Percentiles rank a stretch among this genome's conserved stretches.
These are phyloP conservation scores for Helicocarpus griseus DNA, from an alignment of 2,329 filamentous ascomycete species.

Conservation along the genomic window DNA sequence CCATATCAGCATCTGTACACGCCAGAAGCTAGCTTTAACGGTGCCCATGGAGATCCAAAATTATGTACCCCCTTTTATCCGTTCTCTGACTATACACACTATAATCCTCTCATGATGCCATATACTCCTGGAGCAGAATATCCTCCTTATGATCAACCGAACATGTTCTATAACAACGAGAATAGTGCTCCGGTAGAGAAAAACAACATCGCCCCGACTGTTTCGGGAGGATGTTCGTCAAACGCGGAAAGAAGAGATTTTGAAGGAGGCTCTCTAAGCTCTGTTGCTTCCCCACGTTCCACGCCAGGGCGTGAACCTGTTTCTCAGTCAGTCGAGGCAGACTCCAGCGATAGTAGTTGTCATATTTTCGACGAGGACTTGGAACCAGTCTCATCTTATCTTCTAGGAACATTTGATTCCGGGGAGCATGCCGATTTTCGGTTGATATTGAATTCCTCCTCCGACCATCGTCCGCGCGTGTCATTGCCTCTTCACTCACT, in stretches of 20 bases:
- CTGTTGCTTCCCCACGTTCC: neutral
- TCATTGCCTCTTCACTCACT: conserved; percentile 15
- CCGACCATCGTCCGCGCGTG: conserved; percentile 13
- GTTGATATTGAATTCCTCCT: conserved; percentile 15
- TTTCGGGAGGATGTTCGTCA: neutral
- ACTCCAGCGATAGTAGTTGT: too few species aligned
- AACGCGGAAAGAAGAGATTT: neutral
- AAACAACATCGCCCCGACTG: neutral
- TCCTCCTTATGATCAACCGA: neutral
- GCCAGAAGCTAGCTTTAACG: neutral
- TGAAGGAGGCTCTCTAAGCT: neutral
- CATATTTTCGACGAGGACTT: neutral
- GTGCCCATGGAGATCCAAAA: neutral
- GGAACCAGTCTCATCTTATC: conserved; percentile 2
- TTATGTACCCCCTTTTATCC: neutral
- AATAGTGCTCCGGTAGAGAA: neutral
- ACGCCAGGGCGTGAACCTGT: neutral
- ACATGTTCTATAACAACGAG: neutral
- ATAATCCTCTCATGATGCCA: neutral
- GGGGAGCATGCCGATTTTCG: conserved; percentile 14
- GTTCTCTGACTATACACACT: neutral
- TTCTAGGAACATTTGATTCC: conserved; percentile 12
- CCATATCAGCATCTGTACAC: neutral
- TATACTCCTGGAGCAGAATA: neutral
- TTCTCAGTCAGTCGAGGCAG: neutral